Percentiles rank a stretch among this genome's conserved stretches.
Conservation (phyloP, 345 rosid genomes). For the Salix purpurea region DNA sequence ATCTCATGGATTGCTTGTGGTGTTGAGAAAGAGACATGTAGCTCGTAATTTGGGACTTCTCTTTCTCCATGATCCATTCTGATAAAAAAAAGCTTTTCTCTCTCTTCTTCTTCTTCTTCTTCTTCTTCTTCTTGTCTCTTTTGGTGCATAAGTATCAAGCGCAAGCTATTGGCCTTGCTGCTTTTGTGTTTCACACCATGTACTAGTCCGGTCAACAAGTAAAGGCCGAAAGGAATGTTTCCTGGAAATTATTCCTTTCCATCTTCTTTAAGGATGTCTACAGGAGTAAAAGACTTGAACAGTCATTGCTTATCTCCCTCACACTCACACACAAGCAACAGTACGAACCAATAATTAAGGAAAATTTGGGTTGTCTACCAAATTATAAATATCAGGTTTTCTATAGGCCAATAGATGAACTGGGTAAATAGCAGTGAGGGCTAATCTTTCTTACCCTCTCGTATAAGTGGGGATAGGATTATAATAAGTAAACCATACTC, state of each 20-base stretch:
- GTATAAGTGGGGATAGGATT: background rate
- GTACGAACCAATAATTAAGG: slow-evolving; percentile 21
- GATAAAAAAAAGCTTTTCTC: background rate
- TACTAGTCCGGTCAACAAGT: slow-evolving; percentile 26
- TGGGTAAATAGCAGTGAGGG: background rate
- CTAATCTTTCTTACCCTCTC: background rate
- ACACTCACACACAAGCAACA: slow-evolving; percentile 4
- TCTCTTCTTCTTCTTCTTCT: background rate
- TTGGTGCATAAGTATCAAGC: background rate
- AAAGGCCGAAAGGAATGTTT: slow-evolving; percentile 14
- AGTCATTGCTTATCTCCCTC: background rate
- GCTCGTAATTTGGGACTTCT: slow-evolving; percentile 50
- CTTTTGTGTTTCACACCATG: slow-evolving; percentile 8
- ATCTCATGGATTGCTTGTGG: slow-evolving; percentile 58
- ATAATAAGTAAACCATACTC: background rate
- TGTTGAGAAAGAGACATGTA: slow-evolving; percentile 55
- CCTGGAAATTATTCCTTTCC: slow-evolving; percentile 13
- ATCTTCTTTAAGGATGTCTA: slow-evolving; percentile 9
- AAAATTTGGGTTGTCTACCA: slow-evolving; percentile 3
- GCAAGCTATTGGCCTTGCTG: background rate
- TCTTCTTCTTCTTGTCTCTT: background rate
- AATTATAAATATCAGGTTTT: background rate
- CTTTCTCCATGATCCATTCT: slow-evolving; percentile 56
- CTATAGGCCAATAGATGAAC: background rate
- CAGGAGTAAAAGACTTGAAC: slow-evolving; percentile 7